Percentiles rank a stretch among this genome's conserved stretches.
Conservation (phyloP, 257 asterid species). For the Lycium barbarum region DNA sequence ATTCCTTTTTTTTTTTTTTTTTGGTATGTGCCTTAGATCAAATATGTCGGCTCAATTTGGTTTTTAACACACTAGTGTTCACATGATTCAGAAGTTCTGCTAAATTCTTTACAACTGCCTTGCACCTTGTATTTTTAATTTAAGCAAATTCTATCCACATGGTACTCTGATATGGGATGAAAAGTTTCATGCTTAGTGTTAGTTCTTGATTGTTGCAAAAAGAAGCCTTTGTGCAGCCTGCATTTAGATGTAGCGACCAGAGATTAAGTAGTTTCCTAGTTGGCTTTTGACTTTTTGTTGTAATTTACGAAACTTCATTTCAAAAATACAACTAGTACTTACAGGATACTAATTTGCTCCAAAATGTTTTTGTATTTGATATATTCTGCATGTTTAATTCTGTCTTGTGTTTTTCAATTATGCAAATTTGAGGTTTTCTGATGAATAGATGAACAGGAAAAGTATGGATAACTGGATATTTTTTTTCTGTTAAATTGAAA, state of each 20-base stretch:
- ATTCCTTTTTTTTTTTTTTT: not conserved
- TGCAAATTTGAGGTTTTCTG: not conserved
- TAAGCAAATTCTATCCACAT: not conserved
- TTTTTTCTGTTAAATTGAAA: not conserved
- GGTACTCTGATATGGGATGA: not conserved
- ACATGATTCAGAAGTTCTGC: not conserved
- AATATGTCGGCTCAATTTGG: not conserved
- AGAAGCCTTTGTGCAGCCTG: not conserved
- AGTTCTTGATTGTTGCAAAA: not conserved
- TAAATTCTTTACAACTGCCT: not conserved
- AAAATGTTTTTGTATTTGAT: constrained; percentile 6
- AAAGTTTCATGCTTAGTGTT: constrained; percentile 13
- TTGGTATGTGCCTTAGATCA: not conserved
- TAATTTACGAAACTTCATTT: constrained; percentile 14
- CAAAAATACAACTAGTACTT: not conserved
- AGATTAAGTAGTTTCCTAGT: not conserved
- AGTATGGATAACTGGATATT: not conserved
- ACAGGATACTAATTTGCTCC: not conserved
- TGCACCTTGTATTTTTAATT: not conserved
- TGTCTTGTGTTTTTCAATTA: not conserved
- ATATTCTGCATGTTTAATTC: not conserved
- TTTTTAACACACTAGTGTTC: not conserved
- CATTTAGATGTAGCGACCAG: constrained; percentile 22
- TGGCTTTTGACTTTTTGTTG: not conserved
- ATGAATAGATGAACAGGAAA: not conserved